Evolutionary conservation across 1,139 yeast species (phyloP).

Genomic region (Pneumocystis carinii): DNA sequence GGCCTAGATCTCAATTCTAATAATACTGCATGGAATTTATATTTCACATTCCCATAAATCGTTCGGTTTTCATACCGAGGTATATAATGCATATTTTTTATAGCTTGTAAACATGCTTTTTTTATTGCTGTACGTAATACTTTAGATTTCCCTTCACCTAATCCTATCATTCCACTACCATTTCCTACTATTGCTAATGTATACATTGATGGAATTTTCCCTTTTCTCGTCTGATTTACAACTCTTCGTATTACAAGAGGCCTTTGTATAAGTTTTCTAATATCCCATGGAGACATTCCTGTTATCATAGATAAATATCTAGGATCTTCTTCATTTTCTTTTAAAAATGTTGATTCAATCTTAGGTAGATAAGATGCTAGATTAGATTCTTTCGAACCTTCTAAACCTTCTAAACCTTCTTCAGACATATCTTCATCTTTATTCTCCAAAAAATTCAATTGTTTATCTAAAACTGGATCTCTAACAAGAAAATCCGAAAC

Average conservation of each 20-base stretch:
- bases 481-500: background rate
- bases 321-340: background rate
- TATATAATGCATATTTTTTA: slow-evolving; percentile 64
- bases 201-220: slow-evolving; percentile 75
- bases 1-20: slow-evolving; percentile 75
- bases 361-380: background rate
- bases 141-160: slow-evolving; percentile 89
- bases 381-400: background rate
- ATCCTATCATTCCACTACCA: slow-evolving; percentile 80
- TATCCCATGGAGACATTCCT: background rate
- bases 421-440: background rate
- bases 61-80: slow-evolving; percentile 89
- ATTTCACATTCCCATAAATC: slow-evolving; percentile 66
- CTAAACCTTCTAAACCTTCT: background rate
- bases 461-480: background rate
- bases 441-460: background rate
- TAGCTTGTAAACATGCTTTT: slow-evolving; percentile 90
- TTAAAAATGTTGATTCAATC: background rate
- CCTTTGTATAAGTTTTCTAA: background rate
- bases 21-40: slow-evolving; percentile 77
- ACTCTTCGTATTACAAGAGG: slow-evolving; percentile 38
- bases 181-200: slow-evolving; percentile 87
- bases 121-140: slow-evolving; percentile 64
- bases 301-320: background rate
- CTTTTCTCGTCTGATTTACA: slow-evolving; percentile 84